Evolutionary conservation across 441 rosid genomes (phyloP).

Genomic region (Croton setiger): DNA sequence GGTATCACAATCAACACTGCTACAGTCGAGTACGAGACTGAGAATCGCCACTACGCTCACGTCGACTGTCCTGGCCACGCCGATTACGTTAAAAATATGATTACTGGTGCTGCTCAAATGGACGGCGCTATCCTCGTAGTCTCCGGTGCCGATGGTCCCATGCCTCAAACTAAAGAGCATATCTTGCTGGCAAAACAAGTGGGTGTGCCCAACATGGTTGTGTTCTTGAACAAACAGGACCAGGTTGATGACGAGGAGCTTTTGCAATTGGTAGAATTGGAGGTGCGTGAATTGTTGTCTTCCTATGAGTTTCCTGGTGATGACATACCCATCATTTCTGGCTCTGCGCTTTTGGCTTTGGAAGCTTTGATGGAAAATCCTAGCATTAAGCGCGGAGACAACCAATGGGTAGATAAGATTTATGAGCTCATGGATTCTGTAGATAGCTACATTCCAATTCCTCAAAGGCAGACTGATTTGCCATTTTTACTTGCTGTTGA

Average conservation of each 20-base stretch:
- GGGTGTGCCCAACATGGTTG: conserved; percentile 90
- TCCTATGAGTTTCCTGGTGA: conserved; percentile 87
- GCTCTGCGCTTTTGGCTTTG: conserved; percentile 77
- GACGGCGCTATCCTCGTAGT: conserved; percentile 87
- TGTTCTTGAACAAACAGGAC: conserved; percentile 86
- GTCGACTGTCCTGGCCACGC: conserved; percentile 96
- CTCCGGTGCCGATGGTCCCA: conserved; percentile 87
- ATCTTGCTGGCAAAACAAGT: conserved; percentile 84
- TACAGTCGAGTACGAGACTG: conserved; percentile 90
- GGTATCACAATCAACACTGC: conserved; percentile 97
- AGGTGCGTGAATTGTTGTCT: conserved; percentile 87
- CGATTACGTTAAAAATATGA: conserved; percentile 89
- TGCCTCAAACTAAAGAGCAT: conserved; percentile 95
- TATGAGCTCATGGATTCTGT: conserved; percentile 93
- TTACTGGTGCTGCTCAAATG: conserved; percentile 90
- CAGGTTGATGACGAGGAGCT: conserved; percentile 95
- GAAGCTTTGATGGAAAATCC: conserved; percentile 80
- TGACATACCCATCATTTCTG: conserved; percentile 76
- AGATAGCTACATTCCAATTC: conserved; percentile 85
- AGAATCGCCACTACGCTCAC: conserved; percentile 86
- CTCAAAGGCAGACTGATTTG: conserved; percentile 80
- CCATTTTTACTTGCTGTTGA: conserved; percentile 93
- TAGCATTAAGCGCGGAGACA: conserved; percentile 60
- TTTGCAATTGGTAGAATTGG: conserved; percentile 81
- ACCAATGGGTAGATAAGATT: conserved; percentile 94